Base-by-base conservation (phyloP, 2,329 filamentous ascomycete species). In the Reticulascus tulasneorum region DNA sequence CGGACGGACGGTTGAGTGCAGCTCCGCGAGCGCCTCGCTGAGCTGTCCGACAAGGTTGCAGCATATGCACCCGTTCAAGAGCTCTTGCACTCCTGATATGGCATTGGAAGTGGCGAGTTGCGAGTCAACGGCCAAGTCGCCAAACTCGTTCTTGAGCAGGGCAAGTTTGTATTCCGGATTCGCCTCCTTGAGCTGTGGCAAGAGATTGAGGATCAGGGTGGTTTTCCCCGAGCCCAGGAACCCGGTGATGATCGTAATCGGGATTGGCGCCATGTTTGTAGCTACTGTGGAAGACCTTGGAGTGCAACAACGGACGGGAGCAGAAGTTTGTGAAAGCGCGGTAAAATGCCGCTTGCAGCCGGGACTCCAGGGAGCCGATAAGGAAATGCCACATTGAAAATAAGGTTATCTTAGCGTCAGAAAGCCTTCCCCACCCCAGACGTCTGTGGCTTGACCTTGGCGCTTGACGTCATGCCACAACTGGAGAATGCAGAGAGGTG, bases 61-160 rank as follows among this genome's bases (percentile, higher is more conserved):
- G 76, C 93, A 98, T 63, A 98, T 97, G 66, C 93, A 97, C 48
- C 91, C 93, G 59, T 95, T 94, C 35, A 98, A 82, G 2, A 98
- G 75, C 63, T 98, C 93, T 51, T 86, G 85, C 5, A 95, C 90
- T 37, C 89, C 91, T 1, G 87, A 84, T 49, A 98, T 89, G 45
- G 90, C 82, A 32, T 79, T 79, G 11, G 84, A 84, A 0, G 84
- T 74, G 12, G 93, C 91, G 20, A 98, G 82, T 59, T 95, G 86
- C 2, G 86, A 93, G 69, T 98, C 93, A 57, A 98, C 75, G 23
- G 89, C 90, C 26, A 98, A 66, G 59, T 97, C 90, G 56, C 93
- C 93, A 61, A 96, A 97, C 66, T 98, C 93, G 64, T 98, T 98
- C 62, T 98, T 98, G 37, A 98, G 77, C 12, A 98, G 81, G 3